phyloP scores from a whole-genome alignment of 805 yeast species.

The Wilhelminamyces savonicus region DNA sequence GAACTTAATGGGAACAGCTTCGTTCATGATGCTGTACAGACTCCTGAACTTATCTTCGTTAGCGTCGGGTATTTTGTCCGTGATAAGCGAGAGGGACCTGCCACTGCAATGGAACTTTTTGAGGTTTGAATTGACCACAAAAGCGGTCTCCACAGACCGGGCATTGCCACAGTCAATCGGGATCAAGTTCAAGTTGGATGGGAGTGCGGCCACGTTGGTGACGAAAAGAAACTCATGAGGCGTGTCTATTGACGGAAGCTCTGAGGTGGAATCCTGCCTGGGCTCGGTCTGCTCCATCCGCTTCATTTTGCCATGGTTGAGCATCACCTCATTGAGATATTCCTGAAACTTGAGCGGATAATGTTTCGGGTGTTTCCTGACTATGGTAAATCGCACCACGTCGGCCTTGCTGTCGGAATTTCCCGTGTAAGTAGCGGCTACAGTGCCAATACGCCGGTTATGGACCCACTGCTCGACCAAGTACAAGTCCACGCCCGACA shows the following conservation, averaged over 20 bases:
- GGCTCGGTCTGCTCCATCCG: constrained; percentile 22
- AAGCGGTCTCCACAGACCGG: constrained; percentile 46
- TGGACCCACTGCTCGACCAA: constrained; percentile 94
- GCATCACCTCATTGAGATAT: constrained; percentile 59
- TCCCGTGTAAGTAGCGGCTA: constrained; percentile 83
- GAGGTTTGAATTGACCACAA: constrained; percentile 70
- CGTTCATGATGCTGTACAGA: constrained; percentile 52
- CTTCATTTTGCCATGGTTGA: constrained; percentile 67
- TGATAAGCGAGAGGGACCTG: constrained; percentile 66
- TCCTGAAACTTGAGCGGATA: constrained; percentile 51
- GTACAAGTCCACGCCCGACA: constrained; percentile 80
- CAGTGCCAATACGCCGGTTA: constrained; percentile 57
- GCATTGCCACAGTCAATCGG: constrained; percentile 60
- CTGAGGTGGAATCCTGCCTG: neutral
- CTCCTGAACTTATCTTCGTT: constrained; percentile 77
- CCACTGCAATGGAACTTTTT: constrained; percentile 80
- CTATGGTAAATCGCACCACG: constrained; percentile 50
- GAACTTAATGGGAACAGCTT: constrained; percentile 48
- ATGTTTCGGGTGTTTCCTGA: constrained; percentile 38
- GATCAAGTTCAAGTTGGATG: constrained; percentile 65
- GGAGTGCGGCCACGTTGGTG: constrained; percentile 76
- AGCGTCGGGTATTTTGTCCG: constrained; percentile 65
- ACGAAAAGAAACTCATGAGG: constrained; percentile 54
- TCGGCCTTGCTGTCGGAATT: constrained; percentile 56
- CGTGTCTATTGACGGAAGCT: neutral